Percentiles rank a stretch among this genome's conserved stretches.
These are phyloP conservation scores for Balakata baccata DNA, from an alignment of 345 rosid species.

Conservation along the genomic window DNA sequence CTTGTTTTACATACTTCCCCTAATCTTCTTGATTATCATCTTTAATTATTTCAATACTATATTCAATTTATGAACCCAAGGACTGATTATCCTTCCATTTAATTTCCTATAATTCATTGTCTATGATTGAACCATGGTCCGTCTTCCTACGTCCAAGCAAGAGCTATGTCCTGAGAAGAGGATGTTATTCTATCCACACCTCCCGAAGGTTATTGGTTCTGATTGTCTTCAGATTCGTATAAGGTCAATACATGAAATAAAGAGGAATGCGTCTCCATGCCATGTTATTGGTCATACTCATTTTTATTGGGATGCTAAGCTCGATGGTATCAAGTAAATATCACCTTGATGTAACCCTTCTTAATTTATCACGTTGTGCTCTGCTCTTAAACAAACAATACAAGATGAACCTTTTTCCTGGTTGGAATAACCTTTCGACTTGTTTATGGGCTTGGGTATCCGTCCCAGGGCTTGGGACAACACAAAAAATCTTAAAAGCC, in stretches of 20 bases:
- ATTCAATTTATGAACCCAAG: background rate
- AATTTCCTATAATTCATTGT: background rate
- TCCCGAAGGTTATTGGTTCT: slow-evolving; percentile 69
- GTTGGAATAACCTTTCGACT: background rate
- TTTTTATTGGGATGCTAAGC: slow-evolving; percentile 63
- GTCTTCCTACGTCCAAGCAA: slow-evolving; percentile 37
- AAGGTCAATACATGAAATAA: slow-evolving; percentile 46
- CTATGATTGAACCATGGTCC: background rate
- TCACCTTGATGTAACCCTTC: background rate
- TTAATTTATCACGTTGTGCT: background rate
- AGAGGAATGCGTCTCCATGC: slow-evolving; percentile 38
- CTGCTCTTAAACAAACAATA: background rate
- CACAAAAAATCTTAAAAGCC: too few relatives aligned
- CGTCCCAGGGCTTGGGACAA: too few relatives aligned
- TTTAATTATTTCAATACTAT: background rate
- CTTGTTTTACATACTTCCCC: too few relatives aligned
- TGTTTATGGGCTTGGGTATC: too few relatives aligned
- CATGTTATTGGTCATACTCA: slow-evolving; percentile 77
- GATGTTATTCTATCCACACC: slow-evolving; percentile 62
- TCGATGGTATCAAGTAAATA: slow-evolving; percentile 61
- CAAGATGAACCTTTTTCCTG: background rate
- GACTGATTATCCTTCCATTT: background rate
- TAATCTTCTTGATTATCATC: too few relatives aligned
- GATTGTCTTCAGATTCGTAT: slow-evolving; percentile 54
- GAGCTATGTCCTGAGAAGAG: slow-evolving; percentile 77